phyloP scores from a whole-genome alignment of 345 rosid genomes.

The Mallotus nudiflorus region DNA sequence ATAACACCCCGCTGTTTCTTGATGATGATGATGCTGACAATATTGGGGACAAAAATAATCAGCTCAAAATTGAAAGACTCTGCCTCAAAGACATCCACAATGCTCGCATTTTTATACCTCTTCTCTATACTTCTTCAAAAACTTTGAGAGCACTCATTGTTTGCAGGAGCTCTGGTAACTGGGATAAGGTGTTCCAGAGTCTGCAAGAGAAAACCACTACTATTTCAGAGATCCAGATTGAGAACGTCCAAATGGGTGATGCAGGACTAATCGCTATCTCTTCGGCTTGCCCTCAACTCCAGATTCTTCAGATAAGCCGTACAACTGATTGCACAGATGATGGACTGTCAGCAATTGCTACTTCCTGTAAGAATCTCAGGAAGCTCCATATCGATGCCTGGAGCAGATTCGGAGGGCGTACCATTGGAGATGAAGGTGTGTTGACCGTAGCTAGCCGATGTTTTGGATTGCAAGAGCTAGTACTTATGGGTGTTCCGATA shows the following conservation, averaged over 20 bases:
- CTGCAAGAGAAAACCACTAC: conserved; percentile 16
- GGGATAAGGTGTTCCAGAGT: conserved; percentile 39
- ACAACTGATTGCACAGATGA: conserved; percentile 42
- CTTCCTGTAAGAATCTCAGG: conserved; percentile 34
- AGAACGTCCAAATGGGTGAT: conserved; percentile 44
- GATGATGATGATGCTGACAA: neutral
- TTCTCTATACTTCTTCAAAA: conserved; percentile 22
- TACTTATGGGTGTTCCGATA: conserved; percentile 39
- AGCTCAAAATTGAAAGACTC: neutral
- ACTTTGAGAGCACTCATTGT: conserved; percentile 35
- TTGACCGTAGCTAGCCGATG: conserved; percentile 26
- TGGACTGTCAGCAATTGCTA: conserved; percentile 39
- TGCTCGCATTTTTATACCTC: conserved; percentile 40
- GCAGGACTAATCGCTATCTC: conserved; percentile 40
- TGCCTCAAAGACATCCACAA: conserved; percentile 50
- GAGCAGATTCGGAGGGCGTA: conserved; percentile 40
- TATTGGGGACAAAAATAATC: neutral
- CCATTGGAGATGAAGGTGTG: conserved; percentile 37
- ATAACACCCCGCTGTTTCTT: conserved; percentile 26
- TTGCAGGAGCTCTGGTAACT: conserved; percentile 49
- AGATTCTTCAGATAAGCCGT: conserved; percentile 39
- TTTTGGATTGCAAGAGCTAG: conserved; percentile 37
- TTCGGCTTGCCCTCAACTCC: conserved; percentile 33
- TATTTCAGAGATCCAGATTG: conserved; percentile 46
- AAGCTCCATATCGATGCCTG: conserved; percentile 50